Evolutionary conservation across 192 early-diverging fungal species (phyloP), one percentile per base, ranked within the genome.

Genomic region (Polychytrium aggregatum): DNA sequence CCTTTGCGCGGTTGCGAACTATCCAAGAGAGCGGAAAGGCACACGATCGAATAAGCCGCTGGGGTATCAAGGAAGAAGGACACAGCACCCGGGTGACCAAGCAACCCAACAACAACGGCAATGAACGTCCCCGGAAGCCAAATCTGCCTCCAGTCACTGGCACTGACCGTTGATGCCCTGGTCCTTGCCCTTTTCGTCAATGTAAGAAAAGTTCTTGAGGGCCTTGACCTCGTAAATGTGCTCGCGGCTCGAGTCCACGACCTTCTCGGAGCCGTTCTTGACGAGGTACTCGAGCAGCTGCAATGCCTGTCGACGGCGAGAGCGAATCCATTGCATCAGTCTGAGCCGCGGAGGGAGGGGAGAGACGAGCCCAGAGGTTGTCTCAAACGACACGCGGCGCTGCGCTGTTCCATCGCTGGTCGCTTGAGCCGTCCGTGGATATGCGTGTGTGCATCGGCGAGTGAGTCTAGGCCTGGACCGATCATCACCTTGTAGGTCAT

Each of bases 181-280:
- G 62, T 98, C 94, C 57, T 98, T 98, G 57, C 82, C 83, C 52
- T 90, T 90, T 21, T 89, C 86, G 55, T 96, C 92, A 24, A 90
- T 72, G 47, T 81, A 88, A 43, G 89, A 79, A 54, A 90, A 98
- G 69, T 77, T 92, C 45, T 80, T 72, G 44, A 92, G 70, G 36
- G 83, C 82, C 53, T 90, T 94, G 52, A 98, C 71, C 27, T 83
- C 85, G n/a, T 90, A 85, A 28, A 92, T 76, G 47, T 88, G 88
- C 18, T 82, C 68, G 11, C 83, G 73, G 46, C 86, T 82, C 46
- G 87, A 81, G 56, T 94, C 91, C 21, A 98, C 82, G 16, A 94
- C 88, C 26, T 85, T 77, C 57, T 93, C 91, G 6, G 86, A 82
- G 26, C 94, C 94, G 62, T 94, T 92, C 60, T 92, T 96, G 38